Evolutionary conservation across 2,329 filamentous ascomycete genomes (phyloP).

Genomic region (Neonectria coccinea): DNA sequence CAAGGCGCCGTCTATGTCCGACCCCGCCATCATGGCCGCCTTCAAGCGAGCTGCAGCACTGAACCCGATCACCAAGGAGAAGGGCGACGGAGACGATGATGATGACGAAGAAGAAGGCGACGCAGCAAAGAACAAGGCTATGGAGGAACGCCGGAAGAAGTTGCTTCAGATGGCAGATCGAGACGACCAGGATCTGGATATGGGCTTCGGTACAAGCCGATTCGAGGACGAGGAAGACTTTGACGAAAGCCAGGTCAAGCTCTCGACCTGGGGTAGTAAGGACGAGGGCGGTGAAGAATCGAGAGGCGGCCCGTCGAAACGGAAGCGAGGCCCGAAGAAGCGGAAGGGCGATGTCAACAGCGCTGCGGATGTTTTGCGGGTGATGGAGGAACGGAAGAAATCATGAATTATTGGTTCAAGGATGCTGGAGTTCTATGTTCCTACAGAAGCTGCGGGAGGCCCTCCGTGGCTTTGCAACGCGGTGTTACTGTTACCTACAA

Average conservation of each 20-base stretch:
- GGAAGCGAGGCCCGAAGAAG: slow-evolving; percentile 80
- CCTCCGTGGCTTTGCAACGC: not conserved
- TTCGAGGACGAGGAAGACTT: slow-evolving; percentile 90
- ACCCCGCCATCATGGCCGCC: slow-evolving; percentile 84
- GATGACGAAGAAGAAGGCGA: slow-evolving; percentile 54
- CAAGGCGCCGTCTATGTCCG: slow-evolving; percentile 69
- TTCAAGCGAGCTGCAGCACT: slow-evolving; percentile 85
- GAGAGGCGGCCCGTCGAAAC: slow-evolving; percentile 64
- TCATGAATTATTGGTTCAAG: not conserved
- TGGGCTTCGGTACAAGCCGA: slow-evolving; percentile 91
- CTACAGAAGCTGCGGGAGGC: not conserved
- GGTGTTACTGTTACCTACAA: not conserved
- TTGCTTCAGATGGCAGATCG: slow-evolving; percentile 81
- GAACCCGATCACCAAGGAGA: slow-evolving; percentile 58
- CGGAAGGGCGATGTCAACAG: slow-evolving; percentile 83
- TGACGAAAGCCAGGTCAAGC: slow-evolving; percentile 74
- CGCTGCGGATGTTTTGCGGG: slow-evolving; percentile 81
- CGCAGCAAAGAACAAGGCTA: slow-evolving; percentile 62
- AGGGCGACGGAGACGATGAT: slow-evolving; percentile 44
- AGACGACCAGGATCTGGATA: slow-evolving; percentile 90
- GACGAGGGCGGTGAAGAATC: slow-evolving; percentile 61
- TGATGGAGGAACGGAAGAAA: slow-evolving; percentile 72
- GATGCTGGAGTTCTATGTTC: not conserved
- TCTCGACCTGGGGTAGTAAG: slow-evolving; percentile 73
- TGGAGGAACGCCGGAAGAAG: slow-evolving; percentile 76